Conservation (phyloP, 768 basidiomycete species). For the Jaapia argillacea region DNA sequence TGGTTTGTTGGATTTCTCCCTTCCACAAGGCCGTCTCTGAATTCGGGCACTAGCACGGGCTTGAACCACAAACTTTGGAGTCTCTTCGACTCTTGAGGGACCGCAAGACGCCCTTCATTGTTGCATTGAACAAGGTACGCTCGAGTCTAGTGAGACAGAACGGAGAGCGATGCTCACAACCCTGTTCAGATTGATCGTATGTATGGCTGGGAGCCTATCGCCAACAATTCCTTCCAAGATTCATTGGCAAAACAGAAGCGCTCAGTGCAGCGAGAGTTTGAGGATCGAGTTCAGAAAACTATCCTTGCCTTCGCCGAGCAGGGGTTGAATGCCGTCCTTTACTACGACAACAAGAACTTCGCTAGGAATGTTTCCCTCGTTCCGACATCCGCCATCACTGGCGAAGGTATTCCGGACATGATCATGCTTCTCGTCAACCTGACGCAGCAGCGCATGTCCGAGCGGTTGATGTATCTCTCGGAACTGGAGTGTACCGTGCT, state of each 20-base stretch:
- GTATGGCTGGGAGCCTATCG: constrained; percentile 88
- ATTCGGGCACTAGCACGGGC: constrained; percentile 60
- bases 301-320: constrained; percentile 96
- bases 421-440: constrained; percentile 96
- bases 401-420: constrained; percentile 99
- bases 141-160: not conserved
- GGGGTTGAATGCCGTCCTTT: constrained; percentile 88
- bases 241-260: constrained; percentile 75
- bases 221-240: constrained; percentile 88
- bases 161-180: constrained; percentile 1
- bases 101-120: constrained; percentile 96
- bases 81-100: constrained; percentile 87
- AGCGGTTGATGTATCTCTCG: constrained; percentile 94
- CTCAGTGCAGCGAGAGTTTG: constrained; percentile 84
- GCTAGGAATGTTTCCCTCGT: constrained; percentile 92
- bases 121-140: constrained; percentile 88
- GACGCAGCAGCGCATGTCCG: constrained; percentile 96
- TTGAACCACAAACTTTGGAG: constrained; percentile 97
- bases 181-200: constrained; percentile 83
- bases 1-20: constrained; percentile 35
- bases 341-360: constrained; percentile 97
- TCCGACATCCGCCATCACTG: constrained; percentile 95
- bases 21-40: constrained; percentile 4
- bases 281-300: constrained; percentile 76
- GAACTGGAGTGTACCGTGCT: constrained; percentile 97